Conservation (phyloP, 768 basidiomycete genomes). For the Coprinellus micaceus region DNA sequence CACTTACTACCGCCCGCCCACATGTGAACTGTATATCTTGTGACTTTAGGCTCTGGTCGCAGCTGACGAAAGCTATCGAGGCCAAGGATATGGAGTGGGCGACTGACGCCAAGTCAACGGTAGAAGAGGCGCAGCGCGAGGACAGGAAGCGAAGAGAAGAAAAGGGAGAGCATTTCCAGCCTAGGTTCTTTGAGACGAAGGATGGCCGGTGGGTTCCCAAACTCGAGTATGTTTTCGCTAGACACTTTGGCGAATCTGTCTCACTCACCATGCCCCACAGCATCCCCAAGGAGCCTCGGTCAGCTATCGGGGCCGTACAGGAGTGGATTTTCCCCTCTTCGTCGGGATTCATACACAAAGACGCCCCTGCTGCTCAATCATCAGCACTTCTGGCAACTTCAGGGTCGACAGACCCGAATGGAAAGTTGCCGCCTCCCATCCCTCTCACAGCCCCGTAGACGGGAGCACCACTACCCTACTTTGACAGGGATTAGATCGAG, state of each 20-base stretch:
- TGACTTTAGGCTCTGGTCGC: constrained; percentile 74
- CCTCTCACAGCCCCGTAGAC: not conserved
- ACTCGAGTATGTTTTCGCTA: constrained; percentile 50
- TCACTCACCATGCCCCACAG: constrained; percentile 36
- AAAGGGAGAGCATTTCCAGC: constrained; percentile 60
- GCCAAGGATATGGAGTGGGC: constrained; percentile 93
- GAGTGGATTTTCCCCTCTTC: constrained; percentile 69
- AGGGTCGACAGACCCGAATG: no score
- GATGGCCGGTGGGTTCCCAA: constrained; percentile 84
- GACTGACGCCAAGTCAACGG: constrained; percentile 80
- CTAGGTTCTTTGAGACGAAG: constrained; percentile 74
- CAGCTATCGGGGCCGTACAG: constrained; percentile 63
- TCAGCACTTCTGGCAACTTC: not conserved
- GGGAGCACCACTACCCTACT: not conserved
- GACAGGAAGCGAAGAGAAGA: constrained; percentile 70
- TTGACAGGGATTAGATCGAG: not conserved
- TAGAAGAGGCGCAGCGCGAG: constrained; percentile 92
- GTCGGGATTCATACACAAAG: not conserved
- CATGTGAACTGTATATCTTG: no score
- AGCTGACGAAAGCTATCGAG: constrained; percentile 81
- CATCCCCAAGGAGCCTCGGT: constrained; percentile 63
- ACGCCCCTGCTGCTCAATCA: constrained; percentile 5
- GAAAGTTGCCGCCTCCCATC: not conserved
- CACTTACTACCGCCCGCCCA: no score
- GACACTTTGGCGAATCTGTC: constrained; percentile 6